Percentiles rank a stretch among this genome's conserved stretches.
phyloP scores from a whole-genome alignment of 164 flowering plant species.

The Nymphaea thermarum region DNA sequence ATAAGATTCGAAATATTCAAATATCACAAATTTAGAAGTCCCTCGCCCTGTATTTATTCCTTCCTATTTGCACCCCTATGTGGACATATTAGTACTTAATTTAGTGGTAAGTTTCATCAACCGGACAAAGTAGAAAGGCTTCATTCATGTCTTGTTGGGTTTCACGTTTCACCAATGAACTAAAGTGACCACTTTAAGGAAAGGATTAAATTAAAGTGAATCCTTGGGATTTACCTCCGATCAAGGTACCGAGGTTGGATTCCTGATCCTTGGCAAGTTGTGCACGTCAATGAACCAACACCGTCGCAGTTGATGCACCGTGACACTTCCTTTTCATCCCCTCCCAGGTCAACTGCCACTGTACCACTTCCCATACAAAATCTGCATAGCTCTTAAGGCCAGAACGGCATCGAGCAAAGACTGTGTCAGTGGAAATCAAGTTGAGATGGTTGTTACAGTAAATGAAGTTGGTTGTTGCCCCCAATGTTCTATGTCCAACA shows the following conservation, averaged over 20 bases:
- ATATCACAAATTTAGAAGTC: neutral
- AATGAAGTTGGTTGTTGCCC: too few species aligned
- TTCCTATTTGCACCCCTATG: too few species aligned
- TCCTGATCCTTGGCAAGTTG: conserved; percentile 93
- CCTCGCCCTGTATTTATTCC: neutral
- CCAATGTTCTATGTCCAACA: too few species aligned
- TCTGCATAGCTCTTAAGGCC: conserved; percentile 66
- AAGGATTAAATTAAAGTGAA: too few species aligned
- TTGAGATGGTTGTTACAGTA: too few species aligned
- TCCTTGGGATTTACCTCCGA: conserved; percentile 46
- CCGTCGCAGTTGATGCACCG: conserved; percentile 88
- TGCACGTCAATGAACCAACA: conserved; percentile 79
- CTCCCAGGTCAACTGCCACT: conserved; percentile 75
- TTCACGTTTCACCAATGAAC: neutral
- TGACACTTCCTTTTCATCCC: conserved; percentile 74
- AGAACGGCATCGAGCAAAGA: neutral
- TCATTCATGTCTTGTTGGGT: neutral
- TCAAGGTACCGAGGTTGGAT: conserved; percentile 98
- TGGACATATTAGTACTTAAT: too few species aligned
- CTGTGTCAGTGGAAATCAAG: too few species aligned
- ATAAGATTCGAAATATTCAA: too few species aligned
- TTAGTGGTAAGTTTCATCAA: too few species aligned
- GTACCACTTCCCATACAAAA: conserved; percentile 76
- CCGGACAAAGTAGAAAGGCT: too few species aligned
- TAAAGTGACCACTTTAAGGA: too few species aligned